Base-by-base conservation (phyloP, 805 yeast species). In the Ogataea degrootiae region DNA sequence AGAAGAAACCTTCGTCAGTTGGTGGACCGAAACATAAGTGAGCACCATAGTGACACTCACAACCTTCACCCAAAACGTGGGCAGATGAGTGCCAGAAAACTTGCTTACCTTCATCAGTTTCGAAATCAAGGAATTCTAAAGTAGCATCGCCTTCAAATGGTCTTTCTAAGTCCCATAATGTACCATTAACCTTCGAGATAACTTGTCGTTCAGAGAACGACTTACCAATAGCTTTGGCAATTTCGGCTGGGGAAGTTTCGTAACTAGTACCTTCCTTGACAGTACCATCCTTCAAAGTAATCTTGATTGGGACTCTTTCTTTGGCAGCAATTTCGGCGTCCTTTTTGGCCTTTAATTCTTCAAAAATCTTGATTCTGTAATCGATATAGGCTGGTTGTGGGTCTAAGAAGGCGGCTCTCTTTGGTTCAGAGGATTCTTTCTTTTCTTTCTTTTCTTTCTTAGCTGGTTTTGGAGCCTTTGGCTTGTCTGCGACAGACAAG, bases 31-130 rank as follows among this genome's bases (percentile, higher is more conserved):
- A 74, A 67, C 88, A 82, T 56, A 94, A 81, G 67, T 92, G 96
- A 55, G 96, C 95, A 57, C 97, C 98, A 67, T 85, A 75, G 69
- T 89, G 94, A 68, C 97, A 85, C 73, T 94, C 99, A 74, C 96
- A 87, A 42, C 97, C 92, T 74, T 94, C 99, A 71, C 99, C 99
- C 59, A 94, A 74, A 46, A 94, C 92, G 71, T 94, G 99, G 45
- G 99, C 99, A 56, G 96, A 86, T 2, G 99, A 94, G 69, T 94
- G 99, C 99, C 99, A 94, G 73, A 94, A 94, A 34, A 92, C 98
- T 55, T 83, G 82, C 67, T 85, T 88, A 69, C 98, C 99, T 63
- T 91, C 97, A n/a, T 87, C 87, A 51, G 88, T 76, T 37, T 89
- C 96, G 61, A 94, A 94, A 65, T 91, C 97, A 65, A 89, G 79